phyloP scores from a whole-genome alignment of 345 rosid genomes.

The Salix arbutifolia region DNA sequence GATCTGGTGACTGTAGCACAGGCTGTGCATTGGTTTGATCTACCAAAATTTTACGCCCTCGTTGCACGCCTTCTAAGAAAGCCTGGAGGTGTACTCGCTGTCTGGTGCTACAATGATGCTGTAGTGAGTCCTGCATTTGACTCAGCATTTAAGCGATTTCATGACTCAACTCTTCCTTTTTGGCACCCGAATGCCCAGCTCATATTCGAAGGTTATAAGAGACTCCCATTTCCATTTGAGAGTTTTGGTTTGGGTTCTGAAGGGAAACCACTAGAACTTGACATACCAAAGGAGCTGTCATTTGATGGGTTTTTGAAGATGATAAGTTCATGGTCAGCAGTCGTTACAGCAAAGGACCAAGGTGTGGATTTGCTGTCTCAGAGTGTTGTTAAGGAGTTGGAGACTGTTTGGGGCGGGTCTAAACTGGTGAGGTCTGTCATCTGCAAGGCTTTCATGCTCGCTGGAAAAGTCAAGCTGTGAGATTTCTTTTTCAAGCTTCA shows the following conservation, averaged over 20 bases:
- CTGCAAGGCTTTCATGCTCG: slow-evolving; percentile 55
- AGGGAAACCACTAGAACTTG: slow-evolving; percentile 47
- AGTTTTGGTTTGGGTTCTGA: slow-evolving; percentile 53
- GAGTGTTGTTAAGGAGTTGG: slow-evolving; percentile 38
- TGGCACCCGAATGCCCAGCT: slow-evolving; percentile 34
- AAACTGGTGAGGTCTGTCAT: slow-evolving; percentile 35
- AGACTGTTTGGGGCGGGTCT: slow-evolving; percentile 53
- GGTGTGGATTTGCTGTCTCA: slow-evolving; percentile 59
- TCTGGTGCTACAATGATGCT: slow-evolving; percentile 57
- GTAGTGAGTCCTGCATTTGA: slow-evolving; percentile 48
- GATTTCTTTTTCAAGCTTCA: neutral
- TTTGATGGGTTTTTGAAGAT: slow-evolving; percentile 45
- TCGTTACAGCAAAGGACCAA: slow-evolving; percentile 39
- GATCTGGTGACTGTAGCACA: slow-evolving; percentile 61
- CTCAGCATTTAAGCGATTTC: slow-evolving; percentile 35
- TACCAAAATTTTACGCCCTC: slow-evolving; percentile 46
- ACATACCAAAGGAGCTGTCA: slow-evolving; percentile 46
- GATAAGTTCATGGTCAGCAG: slow-evolving; percentile 49
- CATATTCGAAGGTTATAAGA: slow-evolving; percentile 33
- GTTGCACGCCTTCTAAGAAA: slow-evolving; percentile 45
- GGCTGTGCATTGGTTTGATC: slow-evolving; percentile 69
- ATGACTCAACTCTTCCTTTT: slow-evolving; percentile 41
- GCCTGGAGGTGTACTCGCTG: slow-evolving; percentile 63
- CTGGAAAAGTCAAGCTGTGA: slow-evolving; percentile 38
- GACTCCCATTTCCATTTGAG: slow-evolving; percentile 60